A percentile compares a stretch with the other conserved stretches of the same genome.
phyloP scores from a whole-genome alignment of 352 stramenopile species.

The Plasmopara viticola region DNA sequence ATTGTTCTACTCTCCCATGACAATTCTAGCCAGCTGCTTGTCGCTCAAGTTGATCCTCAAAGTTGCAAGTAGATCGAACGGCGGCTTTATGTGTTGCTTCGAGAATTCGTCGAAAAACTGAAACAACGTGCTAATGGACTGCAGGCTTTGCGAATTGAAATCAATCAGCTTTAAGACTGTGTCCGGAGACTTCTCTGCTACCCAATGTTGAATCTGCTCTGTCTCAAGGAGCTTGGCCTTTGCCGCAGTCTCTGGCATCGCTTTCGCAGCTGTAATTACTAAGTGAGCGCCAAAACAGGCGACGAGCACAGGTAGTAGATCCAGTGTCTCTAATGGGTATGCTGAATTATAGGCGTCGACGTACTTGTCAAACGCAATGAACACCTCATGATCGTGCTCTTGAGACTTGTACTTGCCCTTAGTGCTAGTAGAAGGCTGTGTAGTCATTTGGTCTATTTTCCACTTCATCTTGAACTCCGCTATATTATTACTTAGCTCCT shows the following conservation, averaged over 20 bases:
- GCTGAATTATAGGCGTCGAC: background rate
- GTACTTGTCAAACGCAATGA: background rate
- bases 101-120: too few relatives aligned
- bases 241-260: background rate
- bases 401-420: background rate
- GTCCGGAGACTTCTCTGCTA: too few relatives aligned
- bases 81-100: too few relatives aligned
- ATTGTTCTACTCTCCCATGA: background rate
- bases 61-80: background rate
- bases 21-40: background rate
- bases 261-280: background rate
- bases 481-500: background rate
- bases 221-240: too few relatives aligned
- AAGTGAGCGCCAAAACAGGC: background rate
- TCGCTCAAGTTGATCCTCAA: background rate
- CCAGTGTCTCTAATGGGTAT: background rate
- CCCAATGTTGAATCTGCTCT: too few relatives aligned
- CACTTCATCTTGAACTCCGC: background rate
- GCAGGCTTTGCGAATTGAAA: too few relatives aligned
- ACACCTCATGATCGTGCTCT: background rate
- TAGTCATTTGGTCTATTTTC: background rate
- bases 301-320: background rate
- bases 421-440: background rate
- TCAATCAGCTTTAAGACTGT: too few relatives aligned
- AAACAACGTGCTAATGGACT: too few relatives aligned